Base-by-base conservation (phyloP, 768 basidiomycete species). In the Phallus indusiatus region DNA sequence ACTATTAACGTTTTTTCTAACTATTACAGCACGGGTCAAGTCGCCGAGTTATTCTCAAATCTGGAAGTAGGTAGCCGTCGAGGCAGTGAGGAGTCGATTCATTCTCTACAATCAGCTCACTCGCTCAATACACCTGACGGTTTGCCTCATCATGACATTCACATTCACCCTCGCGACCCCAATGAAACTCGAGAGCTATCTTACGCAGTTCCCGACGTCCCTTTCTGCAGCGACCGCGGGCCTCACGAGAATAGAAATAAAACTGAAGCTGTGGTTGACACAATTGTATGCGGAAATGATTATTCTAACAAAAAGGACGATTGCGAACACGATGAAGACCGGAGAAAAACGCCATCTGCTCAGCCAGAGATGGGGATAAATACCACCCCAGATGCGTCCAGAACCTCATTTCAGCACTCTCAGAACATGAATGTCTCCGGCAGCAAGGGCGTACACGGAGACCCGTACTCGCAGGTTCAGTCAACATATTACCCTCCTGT, bases 11-110 rank as follows among this genome's bases (percentile, higher is more conserved):
- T 51, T 22, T 51, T 51, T 20, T 14, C 18, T 51, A 22, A 22
- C 2, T 28, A 20, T 50, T 17, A 51, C 28, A 51, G 56, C 8
- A 52, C 57, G 9, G 57, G 57, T 9, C 57, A 59, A 24, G 57
- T 59, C 17, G 57, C 35, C 9, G 49, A 59, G 5, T 37, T 59
- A 51, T 37, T 59, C 8, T 59, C 57, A 14, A 33, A 20, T 12
- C 57, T 59, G 5, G 57, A 59, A 21, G 57, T 59, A 7, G 49
- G 57, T 9, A 37, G 33, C 35, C 18, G 24, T 12, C 2, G 20
- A 14, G 49, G 18, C 56, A 50, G 47, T 12, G 54, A 46, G 28
- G 36, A 54, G 53, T 34, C 21, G 42, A 42, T 42, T 14, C 42
- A 42, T 42, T 42, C 42, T 42, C 12, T 42, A n/a, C 2, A 10